Conservation (phyloP, 345 rosid species). For the Arabidopsis suecica region DNA sequence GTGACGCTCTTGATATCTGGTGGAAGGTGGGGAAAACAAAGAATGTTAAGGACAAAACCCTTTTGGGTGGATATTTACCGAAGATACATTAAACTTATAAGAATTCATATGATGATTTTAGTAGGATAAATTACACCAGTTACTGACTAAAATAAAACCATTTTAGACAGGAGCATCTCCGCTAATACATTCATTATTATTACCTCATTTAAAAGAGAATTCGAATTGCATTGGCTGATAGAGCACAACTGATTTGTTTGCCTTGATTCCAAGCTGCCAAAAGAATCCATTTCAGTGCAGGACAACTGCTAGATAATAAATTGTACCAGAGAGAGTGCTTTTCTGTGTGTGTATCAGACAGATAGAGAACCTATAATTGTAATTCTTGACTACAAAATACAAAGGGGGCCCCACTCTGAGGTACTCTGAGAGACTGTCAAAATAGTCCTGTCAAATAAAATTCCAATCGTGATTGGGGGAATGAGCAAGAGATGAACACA, state of each 20-base stretch:
- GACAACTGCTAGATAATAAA: constrained; percentile 26
- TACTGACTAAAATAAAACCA: constrained; percentile 21
- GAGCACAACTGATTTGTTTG: constrained; percentile 91
- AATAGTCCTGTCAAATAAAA: constrained; percentile 73
- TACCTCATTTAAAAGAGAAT: constrained; percentile 91
- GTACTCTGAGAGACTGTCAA: constrained; percentile 72
- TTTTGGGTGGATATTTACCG: constrained; percentile 18
- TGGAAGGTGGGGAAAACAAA: constrained; percentile 27
- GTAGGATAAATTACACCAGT: constrained; percentile 16
- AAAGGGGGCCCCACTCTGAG: constrained; percentile 96
- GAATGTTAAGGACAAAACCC: constrained; percentile 18
- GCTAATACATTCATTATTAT: neutral
- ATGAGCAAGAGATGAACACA: constrained; percentile 23
- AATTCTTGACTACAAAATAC: constrained; percentile 94
- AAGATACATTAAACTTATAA: constrained; percentile 31
- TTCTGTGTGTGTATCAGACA: constrained; percentile 28
- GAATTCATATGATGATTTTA: constrained; percentile 28
- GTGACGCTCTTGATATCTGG: constrained; percentile 89
- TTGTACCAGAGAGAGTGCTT: constrained; percentile 4
- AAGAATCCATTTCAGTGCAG: constrained; percentile 43
- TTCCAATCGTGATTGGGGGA: constrained; percentile 16
- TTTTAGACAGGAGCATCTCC: constrained; percentile 14
- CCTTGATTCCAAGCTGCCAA: constrained; percentile 74
- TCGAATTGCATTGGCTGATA: constrained; percentile 86
- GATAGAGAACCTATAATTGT: constrained; percentile 77